Evolutionary conservation across 73 alveolate genomes (phyloP).

Genomic region (Durusdinium trenchii): DNA sequence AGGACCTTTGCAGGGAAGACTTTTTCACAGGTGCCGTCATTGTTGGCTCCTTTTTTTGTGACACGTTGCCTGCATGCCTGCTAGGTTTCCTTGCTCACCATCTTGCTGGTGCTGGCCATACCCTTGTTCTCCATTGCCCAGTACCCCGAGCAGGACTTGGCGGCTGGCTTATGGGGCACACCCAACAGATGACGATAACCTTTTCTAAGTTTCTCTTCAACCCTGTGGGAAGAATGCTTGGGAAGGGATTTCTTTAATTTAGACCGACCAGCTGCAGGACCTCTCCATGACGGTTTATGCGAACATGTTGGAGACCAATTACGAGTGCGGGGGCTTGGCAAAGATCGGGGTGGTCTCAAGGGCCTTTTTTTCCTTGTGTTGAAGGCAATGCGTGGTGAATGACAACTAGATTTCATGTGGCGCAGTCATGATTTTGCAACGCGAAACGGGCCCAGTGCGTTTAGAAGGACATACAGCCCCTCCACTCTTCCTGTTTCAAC

Average conservation of each 20-base stretch:
- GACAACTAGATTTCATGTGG: too few relatives aligned
- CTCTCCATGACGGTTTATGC: conserved; percentile 64
- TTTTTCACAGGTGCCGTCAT: neutral
- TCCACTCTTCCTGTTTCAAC: neutral
- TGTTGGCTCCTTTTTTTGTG: neutral
- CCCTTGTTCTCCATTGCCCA: conserved; percentile 78
- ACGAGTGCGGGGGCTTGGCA: conserved; percentile 6
- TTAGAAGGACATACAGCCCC: neutral
- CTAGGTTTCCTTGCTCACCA: conserved; percentile 76
- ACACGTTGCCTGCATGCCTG: too few relatives aligned
- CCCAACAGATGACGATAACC: too few relatives aligned
- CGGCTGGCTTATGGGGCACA: neutral
- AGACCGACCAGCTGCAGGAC: conserved; percentile 14
- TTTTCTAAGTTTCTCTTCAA: neutral
- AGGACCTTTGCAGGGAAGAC: neutral
- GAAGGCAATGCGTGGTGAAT: too few relatives aligned
- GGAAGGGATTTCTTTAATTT: neutral
- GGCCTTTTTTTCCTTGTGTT: too few relatives aligned
- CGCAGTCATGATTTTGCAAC: too few relatives aligned
- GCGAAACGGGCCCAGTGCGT: neutral
- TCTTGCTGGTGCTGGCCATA: conserved; percentile 82
- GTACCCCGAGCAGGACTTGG: conserved; percentile 83
- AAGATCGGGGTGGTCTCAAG: neutral
- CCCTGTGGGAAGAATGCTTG: neutral
- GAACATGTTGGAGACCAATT: conserved; percentile 52